Evolutionary conservation across 2,329 filamentous ascomycete genomes (phyloP), one percentile per base, ranked within the genome.

Genomic region (Colletotrichum incanum): DNA sequence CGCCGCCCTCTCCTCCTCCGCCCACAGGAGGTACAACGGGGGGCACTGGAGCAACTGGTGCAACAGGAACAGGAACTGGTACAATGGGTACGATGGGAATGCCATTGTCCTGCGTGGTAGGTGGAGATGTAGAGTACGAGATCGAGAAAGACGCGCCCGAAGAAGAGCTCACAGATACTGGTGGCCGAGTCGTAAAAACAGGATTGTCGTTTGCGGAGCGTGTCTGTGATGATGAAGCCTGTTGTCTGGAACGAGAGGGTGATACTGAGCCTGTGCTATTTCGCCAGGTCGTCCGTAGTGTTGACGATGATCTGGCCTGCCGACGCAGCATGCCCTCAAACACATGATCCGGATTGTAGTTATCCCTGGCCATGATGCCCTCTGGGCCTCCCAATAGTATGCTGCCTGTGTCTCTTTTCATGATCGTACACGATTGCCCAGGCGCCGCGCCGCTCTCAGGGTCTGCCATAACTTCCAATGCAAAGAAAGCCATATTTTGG

Each of bases 401-500:
- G 14, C 39, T 23, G 12, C 18, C 39, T 5, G 9, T 28, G 18
- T 66, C 56, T 54, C 65, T 52, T 43, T 67, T 61, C 65, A 61
- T 67, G 45, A 67, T 67, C 4, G 65, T 61, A 23, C 65, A 61
- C 26, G 65, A 43, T n/a, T 50, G 12, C 1, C 54, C 52, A 2
- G 54, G 43, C 23, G 65, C 31, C 1, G 43, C 65, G 34, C 65
- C 65, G 34, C 34, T n/a, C 26, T 45, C 34, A 7, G 65, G 65
- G 16, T 67, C 34, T 16, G 65, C 65, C 55, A 50, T 54, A 34
- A 67, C 45, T 12, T 67, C 65, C 37, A 67, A 1, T 14, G 65
- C 65, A 16, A 67, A 67, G 56, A 62, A 62, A 0, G 55, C 65
- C 23, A 43, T 43, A 20, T 67, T 67, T 34, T 67, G 65, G 26